Evolutionary conservation across 2,329 filamentous ascomycete genomes (phyloP).

Genomic region (Amesomyces nigricolor): DNA sequence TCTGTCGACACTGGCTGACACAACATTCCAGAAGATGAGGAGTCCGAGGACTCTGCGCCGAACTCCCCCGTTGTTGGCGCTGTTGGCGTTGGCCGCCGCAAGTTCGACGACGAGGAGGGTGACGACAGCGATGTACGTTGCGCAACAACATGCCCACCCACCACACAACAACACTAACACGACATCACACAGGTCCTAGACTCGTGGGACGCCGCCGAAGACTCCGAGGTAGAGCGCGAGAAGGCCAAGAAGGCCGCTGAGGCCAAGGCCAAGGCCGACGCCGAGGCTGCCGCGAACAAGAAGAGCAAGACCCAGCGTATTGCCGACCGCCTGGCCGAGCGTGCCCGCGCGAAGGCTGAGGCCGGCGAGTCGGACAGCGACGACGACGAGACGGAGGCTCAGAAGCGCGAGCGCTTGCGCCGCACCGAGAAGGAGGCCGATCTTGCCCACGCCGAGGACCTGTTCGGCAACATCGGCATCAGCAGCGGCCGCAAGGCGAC

Average conservation of each 20-base stretch:
- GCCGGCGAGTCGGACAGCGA: conserved; percentile 55
- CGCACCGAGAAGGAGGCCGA: conserved; percentile 82
- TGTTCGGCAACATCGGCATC: conserved; percentile 75
- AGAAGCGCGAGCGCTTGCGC: conserved; percentile 67
- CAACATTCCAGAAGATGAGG: conserved; percentile 29
- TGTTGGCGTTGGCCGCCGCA: conserved; percentile 42
- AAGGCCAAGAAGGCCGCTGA: conserved; percentile 84
- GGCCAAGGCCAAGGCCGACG: conserved; percentile 83
- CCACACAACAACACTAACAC: conserved; percentile 2
- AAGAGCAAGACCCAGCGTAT: conserved; percentile 85
- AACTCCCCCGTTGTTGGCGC: conserved; percentile 32
- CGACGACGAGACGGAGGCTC: conserved; percentile 66
- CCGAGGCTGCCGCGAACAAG: conserved; percentile 81
- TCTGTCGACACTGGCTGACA: conserved; percentile 5
- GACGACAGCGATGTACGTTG: conserved; percentile 67
- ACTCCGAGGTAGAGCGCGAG: conserved; percentile 93
- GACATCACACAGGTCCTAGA: conserved; percentile 66
- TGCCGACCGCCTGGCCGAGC: conserved; percentile 65
- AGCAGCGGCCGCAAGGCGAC: conserved; percentile 67
- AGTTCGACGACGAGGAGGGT: conserved; percentile 90
- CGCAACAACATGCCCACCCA: neutral
- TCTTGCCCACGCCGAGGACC: conserved; percentile 81
- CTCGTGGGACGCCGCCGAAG: conserved; percentile 93
- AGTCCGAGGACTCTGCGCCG: conserved; percentile 33
- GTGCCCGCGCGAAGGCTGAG: conserved; percentile 47